Conservation (phyloP, 352 stramenopile genomes). For the Phytopythium sindhum region DNA sequence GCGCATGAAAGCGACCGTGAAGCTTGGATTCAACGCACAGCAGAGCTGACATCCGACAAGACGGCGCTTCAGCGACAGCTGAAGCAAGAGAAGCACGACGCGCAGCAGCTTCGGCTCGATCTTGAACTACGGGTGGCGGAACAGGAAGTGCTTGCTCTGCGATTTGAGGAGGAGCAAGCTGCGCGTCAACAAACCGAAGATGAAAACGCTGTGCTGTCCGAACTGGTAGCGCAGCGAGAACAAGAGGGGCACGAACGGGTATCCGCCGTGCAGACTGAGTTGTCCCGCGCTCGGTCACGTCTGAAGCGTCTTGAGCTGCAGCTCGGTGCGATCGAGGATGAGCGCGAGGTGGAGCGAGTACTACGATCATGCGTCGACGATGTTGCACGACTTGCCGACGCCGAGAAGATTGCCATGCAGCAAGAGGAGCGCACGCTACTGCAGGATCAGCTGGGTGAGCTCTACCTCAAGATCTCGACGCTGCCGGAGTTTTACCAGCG, state of each 20-base stretch:
- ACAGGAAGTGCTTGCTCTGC: conserved; percentile 31
- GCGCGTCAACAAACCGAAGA: conserved; percentile 16
- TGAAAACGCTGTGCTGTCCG: conserved; percentile 23
- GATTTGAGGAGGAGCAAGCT: conserved; percentile 28
- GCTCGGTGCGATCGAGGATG: conserved; percentile 39
- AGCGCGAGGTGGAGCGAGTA: conserved; percentile 50
- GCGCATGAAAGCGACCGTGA: conserved; percentile 49
- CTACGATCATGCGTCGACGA: conserved; percentile 53
- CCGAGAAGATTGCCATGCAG: conserved; percentile 53
- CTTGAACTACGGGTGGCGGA: conserved; percentile 49
- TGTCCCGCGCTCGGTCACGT: conserved; percentile 27
- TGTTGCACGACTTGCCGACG: conserved; percentile 47
- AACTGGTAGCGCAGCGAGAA: conserved; percentile 25
- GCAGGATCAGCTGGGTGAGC: conserved; percentile 61
- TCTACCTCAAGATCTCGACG: conserved; percentile 82
- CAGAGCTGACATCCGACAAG: conserved; percentile 60
- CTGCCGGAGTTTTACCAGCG: conserved; percentile 84
- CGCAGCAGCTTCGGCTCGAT: conserved; percentile 25
- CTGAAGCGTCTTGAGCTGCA: conserved; percentile 58
- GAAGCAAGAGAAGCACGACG: conserved; percentile 29
- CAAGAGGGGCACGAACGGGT: conserved; percentile 20
- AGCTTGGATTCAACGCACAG: conserved; percentile 57
- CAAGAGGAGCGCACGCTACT: conserved; percentile 71
- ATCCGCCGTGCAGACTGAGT: conserved; percentile 1
- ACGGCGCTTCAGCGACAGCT: conserved; percentile 48